Evolutionary conservation across 805 yeast genomes (phyloP), one percentile per base, ranked within the genome.

Genomic region (Barnettozyma sp.): DNA sequence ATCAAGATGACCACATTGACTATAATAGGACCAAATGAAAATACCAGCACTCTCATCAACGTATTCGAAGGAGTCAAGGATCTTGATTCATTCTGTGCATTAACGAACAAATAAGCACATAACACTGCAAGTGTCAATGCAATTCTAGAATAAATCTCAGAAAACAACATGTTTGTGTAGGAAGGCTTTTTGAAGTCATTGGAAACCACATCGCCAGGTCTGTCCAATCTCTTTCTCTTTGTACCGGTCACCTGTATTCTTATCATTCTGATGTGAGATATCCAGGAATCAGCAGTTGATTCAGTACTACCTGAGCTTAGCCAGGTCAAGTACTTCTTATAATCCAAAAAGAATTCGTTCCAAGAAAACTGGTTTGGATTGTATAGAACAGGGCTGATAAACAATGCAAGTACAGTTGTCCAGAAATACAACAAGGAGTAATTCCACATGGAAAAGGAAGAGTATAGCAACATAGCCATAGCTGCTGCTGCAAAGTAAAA

Each of bases 331-430:
- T 61, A 73, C 26, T 58, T 60, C 39, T 60, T 65, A 53, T 78
- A 78, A 54, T 78, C 84, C 28, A 75, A 50, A 48, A 78, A 75
- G 52, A 77, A 78, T 42, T 77, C 82, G 22, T 59, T 66, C 71
- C 78, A 75, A 4, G 73, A 66, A 45, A 73, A 78, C 46, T 78
- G 84, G 47, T 76, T 75, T 1, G 85, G 85, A 52, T 78, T 78
- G 57, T 67, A 78, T 23, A 77, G 45, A 47, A 73, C 75, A 11
- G 85, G 85, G 16, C 80, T 70, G 19, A 76, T 50, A 39, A 75
- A 56, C 35, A 78, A 60, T 0, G 80, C 76, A 17, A 64, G 37
- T 12, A 74, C 58, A 0, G 81, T 75, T n/a, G 71, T 55, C 83
- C 84, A 78, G 52, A 78, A 76, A 55, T 76, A 78, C 11, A 76